Evolutionary conservation across 139 green algal genomes (phyloP).

Genomic region (Coccomyxa sp.): DNA sequence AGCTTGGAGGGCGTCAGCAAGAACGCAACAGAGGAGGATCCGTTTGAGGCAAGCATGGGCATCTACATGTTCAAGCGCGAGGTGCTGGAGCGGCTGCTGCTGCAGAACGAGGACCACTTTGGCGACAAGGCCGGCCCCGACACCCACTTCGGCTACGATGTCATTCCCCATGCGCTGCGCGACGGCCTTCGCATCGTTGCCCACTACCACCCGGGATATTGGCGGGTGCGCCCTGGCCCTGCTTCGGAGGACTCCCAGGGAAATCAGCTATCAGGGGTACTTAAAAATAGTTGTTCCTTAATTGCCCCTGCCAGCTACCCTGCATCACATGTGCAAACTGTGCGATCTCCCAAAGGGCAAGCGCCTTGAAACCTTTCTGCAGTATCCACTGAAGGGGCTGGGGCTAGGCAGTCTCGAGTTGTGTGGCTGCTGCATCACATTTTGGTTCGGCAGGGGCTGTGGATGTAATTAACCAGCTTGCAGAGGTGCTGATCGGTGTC

Average conservation of each 20-base stretch:
- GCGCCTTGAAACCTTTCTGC: no score
- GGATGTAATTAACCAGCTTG: no score
- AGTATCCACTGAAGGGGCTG: no score
- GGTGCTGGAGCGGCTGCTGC: slow-evolving; percentile 47
- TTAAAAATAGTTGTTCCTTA: background rate
- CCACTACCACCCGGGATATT: slow-evolving; percentile 77
- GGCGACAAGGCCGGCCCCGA: slow-evolving; percentile 26
- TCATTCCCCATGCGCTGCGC: slow-evolving; percentile 71
- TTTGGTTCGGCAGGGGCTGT: no score
- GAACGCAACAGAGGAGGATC: slow-evolving; percentile 10
- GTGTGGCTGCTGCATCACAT: no score
- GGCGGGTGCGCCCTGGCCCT: slow-evolving; percentile 53
- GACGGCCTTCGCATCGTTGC: slow-evolving; percentile 62
- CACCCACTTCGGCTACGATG: slow-evolving; percentile 71
- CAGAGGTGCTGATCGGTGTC: no score
- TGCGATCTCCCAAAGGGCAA: no score
- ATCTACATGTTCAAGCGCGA: slow-evolving; percentile 78
- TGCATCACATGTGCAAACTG: no score
- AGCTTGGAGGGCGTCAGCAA: slow-evolving; percentile 14
- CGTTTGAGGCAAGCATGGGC: slow-evolving; percentile 72
- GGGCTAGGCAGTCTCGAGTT: no score
- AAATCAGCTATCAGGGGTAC: background rate
- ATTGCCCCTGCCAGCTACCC: no score
- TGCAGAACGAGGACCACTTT: slow-evolving; percentile 14
- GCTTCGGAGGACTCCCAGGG: background rate